phyloP scores from a whole-genome alignment of 805 yeast species.

The Sugiyamaella americana region DNA sequence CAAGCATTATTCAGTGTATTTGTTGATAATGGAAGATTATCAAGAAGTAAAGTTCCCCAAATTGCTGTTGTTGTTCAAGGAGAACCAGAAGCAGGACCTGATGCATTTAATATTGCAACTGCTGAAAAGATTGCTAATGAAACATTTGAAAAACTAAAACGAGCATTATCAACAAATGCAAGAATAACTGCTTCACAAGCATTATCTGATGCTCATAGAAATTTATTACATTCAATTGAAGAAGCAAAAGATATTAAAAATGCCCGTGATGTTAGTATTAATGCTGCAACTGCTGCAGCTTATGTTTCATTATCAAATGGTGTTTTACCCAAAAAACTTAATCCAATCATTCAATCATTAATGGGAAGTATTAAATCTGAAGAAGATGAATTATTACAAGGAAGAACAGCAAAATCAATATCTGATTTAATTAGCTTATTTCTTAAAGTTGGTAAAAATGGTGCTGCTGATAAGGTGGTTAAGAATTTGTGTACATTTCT shows the following conservation, averaged over 20 bases:
- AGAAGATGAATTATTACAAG: slow-evolving; percentile 57
- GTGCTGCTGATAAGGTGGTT: slow-evolving; percentile 80
- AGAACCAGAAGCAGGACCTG: slow-evolving; percentile 88
- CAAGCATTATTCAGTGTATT: slow-evolving; percentile 74
- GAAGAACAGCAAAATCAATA: slow-evolving; percentile 63
- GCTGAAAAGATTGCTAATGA: slow-evolving; percentile 67
- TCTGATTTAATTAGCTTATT: slow-evolving; percentile 59
- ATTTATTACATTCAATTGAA: slow-evolving; percentile 58
- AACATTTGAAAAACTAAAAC: slow-evolving; percentile 59
- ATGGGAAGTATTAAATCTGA: slow-evolving; percentile 91
- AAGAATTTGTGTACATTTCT: slow-evolving; percentile 87
- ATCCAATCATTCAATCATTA: slow-evolving; percentile 78
- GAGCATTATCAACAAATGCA: slow-evolving; percentile 57
- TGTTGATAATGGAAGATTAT: slow-evolving; percentile 66
- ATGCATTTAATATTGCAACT: slow-evolving; percentile 74
- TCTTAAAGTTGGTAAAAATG: slow-evolving; percentile 49
- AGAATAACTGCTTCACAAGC: slow-evolving; percentile 67
- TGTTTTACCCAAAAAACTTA: slow-evolving; percentile 73
- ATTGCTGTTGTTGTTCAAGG: slow-evolving; percentile 90
- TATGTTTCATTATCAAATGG: slow-evolving; percentile 45
- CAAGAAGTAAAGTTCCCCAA: slow-evolving; percentile 67
- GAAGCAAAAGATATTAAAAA: slow-evolving; percentile 54
- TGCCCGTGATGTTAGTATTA: slow-evolving; percentile 45
- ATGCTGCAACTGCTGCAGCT: slow-evolving; percentile 75
- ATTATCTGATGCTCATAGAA: slow-evolving; percentile 68